Base-by-base conservation (phyloP, 2,329 filamentous ascomycete species). In the Harringtonia lauricola region DNA sequence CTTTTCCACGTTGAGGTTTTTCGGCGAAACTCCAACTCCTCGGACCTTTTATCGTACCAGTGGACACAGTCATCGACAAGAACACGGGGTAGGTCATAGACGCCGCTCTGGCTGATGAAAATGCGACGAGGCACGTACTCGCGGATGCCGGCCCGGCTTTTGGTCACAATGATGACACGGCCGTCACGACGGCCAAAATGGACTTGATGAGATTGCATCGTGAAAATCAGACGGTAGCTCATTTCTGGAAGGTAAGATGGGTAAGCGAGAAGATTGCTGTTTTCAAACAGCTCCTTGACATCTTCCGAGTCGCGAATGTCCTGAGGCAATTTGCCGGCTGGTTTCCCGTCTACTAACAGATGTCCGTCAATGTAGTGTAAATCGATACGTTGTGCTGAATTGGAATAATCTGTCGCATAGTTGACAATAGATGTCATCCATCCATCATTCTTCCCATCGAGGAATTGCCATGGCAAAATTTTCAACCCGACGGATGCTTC, bases 21-120 rank as follows among this genome's bases (percentile, higher is more conserved):
- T 0, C 66, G 59, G 1, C 56, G 54, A 19, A 81, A 68, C 36
- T 83, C 71, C 0, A 84, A 40, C 0, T 50, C 39, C 0, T 54
- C 47, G 0, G 48, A 55, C 0, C 24, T 39, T 0, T 79, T 13
- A 35, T 82, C 62, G 4, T 82, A 59, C 76, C 78, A 83, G 48
- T 84, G 79, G 0, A 72, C 61, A 40, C 72, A 81, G 8, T 67
- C 58, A 0, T 71, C 55, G 0, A 79, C 48, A 0, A 84, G 59
- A 0, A 63, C 54, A 0, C 49, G 50, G 0, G 79, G 80, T 0
- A 82, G 56, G 48, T 79, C 76, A 30, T 59, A 66, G 3, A 0
- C 70, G 68, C 29, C 64, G 62, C 4, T 12, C 0, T 0, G 0
- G 8, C 19, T 15, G 4, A 47, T 18, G n/a, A 51, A 51, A 8